Base-by-base conservation (phyloP, 371 early-diverging fungal genomes). In the Syncephalastrum contaminatum region DNA sequence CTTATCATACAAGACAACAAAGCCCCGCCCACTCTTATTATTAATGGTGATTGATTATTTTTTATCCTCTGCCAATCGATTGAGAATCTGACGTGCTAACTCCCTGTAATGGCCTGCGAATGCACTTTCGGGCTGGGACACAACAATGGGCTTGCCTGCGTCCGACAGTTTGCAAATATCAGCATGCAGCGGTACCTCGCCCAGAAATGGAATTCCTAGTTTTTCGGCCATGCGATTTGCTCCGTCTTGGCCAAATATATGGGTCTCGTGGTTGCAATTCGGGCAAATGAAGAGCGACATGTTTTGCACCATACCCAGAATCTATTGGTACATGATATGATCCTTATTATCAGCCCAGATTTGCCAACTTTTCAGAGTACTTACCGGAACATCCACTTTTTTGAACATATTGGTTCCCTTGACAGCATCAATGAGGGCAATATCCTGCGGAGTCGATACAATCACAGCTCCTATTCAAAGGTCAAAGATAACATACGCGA, bases 361-460 rank as follows among this genome's bases (percentile, higher is more conserved):
- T 16, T 25, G n/a, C 0, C 43, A 43, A 5, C 10, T 25, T n/a
- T 54, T 14, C 3, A 25, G 3, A 16, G 47, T 39, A 73, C 85
- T 80, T 77, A 93, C 92, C 24, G 91, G 91, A 4, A 88, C 86
- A 60, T 89, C 69, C 51, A 92, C 88, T 67, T 90, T 92, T 30
- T 80, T 73, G 59, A 93, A 93, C 90, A 95, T 89, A 46, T 85
- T 81, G 40, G 84, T 80, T 4, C 93, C 95, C 64, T 91, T 92
- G 10, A 81, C 84, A 0, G 87, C 92, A 67, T 95, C 95, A 49
- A 84, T 75, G 18, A 93, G 66, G 1, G 94, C 92, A 62, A 95
- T 83, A 64, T 93, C 93, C 63, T 95, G 95, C 30, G 95, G 95
- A 0, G 95, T 95, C 4, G 93, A 91, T 3, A 95, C 87, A 57